Base-by-base conservation (phyloP, 768 basidiomycete genomes). In the Boletellus ananiceps region DNA sequence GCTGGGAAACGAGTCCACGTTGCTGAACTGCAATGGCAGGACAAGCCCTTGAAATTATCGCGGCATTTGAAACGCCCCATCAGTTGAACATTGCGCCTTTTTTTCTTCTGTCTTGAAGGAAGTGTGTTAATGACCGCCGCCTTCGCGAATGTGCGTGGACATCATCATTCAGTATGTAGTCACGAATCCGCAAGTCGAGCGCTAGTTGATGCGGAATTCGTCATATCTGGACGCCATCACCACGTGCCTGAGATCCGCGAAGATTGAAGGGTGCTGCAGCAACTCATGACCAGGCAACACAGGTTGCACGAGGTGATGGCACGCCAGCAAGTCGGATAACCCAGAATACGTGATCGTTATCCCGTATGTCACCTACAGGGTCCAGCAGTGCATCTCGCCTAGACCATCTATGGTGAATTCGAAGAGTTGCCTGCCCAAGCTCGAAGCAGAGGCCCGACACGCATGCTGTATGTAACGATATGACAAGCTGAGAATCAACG, bases 41-140 rank as follows among this genome's bases (percentile, higher is more conserved):
- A 25, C 23, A 29, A 29, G 29, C 6, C 27, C 27, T 29, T 14
- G 15, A 41, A 41, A 27, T 25, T 6, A 8, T 34, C 39, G 38
- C 19, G 51, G 44, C 16, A 47, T 47, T n/a, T 38, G 25, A 31
- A 39, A 25, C 8, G 15, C 23, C 27, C 23, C 32, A 19, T 41
- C 32, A 16, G 23, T 29, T 15, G 15, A n/a, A 18, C 27, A 13
- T 12, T 18, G 25, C 35, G 12, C 29, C 29, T 29, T 29, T 29
- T 27, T 9, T 11, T 29, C 8, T 29, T 29, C 33, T 16, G 29
- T 37, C 34, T 36, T 41, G 35, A 37, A 37, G 29, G 23, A 31
- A 37, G 37, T n/a, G 21, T 11, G 25, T 52, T 53, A 53, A 49
- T 53, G 39, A 49, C 51, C 47, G 51, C 42, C n/a, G 8, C 43